Conservation (phyloP, 2,329 filamentous ascomycete species). For the Sphaerulina populicola region DNA sequence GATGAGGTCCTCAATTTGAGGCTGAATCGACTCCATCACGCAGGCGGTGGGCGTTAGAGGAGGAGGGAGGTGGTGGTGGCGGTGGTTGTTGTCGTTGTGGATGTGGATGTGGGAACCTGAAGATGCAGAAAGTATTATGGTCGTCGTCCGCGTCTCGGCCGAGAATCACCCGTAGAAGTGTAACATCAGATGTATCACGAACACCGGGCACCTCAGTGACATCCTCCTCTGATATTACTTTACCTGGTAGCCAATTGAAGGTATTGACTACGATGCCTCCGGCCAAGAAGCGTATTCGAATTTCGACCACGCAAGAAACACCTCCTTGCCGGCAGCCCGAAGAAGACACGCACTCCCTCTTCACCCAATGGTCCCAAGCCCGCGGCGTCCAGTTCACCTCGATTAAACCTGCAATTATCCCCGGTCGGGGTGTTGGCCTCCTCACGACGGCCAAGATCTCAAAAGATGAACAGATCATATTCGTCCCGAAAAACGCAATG, state of each 20-base stretch:
- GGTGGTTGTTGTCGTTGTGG: not conserved
- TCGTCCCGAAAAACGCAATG: conserved; percentile 56
- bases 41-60: not conserved
- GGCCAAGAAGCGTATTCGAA: conserved; percentile 8
- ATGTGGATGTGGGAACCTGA: not conserved
- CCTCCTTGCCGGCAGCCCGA: not conserved
- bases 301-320: not conserved
- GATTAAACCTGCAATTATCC: conserved; percentile 58
- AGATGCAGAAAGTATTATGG: not conserved
- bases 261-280: conserved; percentile 2
- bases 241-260: too few species aligned
- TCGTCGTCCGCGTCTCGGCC: not conserved
- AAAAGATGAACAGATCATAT: conserved; percentile 54
- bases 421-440: conserved; percentile 69
- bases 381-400: conserved; percentile 60
- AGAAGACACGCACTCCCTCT: conserved; percentile 41
- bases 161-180: too few species aligned
- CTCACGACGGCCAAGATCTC: conserved; percentile 59
- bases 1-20: conserved; percentile 63
- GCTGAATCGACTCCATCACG: conserved; percentile 51
- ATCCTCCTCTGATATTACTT: not conserved
- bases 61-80: not conserved
- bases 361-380: conserved; percentile 59
- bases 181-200: not conserved
- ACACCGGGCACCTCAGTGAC: not conserved